Percentiles rank a stretch among this genome's conserved stretches.
Conservation (phyloP, 2,329 filamentous ascomycete species). For the Sporothrix schenckii region DNA sequence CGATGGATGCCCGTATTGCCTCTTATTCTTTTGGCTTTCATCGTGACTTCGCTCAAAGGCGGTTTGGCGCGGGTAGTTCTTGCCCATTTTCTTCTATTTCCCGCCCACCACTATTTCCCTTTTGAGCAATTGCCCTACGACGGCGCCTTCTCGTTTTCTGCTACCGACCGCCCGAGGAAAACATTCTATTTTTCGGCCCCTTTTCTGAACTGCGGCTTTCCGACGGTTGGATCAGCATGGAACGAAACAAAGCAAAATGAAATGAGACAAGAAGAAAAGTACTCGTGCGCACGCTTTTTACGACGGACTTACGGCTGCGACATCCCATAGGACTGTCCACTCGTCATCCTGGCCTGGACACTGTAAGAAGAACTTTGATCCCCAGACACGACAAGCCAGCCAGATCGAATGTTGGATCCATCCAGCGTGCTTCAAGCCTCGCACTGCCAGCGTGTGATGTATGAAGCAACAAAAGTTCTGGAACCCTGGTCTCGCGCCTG, state of each 20-base stretch:
- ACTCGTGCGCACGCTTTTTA: not conserved
- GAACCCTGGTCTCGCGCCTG: not conserved
- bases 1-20: constrained; percentile 5
- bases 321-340: not conserved
- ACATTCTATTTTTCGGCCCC: constrained; percentile 3
- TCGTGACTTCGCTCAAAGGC: not conserved
- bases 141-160: constrained; percentile 27
- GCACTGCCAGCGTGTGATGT: not conserved
- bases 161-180: constrained; percentile 4
- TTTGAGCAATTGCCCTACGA: constrained; percentile 28
- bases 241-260: constrained; percentile 12
- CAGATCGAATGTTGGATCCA: too few relatives aligned
- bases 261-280: not conserved
- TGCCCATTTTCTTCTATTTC: constrained; percentile 19
- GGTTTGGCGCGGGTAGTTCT: constrained; percentile 17
- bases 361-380: not conserved
- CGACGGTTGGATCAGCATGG: not conserved
- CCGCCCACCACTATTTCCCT: constrained; percentile 26
- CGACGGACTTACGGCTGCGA: not conserved
- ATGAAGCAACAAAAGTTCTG: not conserved
- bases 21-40: constrained; percentile 7
- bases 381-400: too few relatives aligned
- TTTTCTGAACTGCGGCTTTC: not conserved
- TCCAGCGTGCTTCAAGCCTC: not conserved
- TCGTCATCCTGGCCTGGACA: not conserved